These are phyloP conservation scores for Naganishia friedmannii DNA, from an alignment of 768 basidiomycete species.

Conservation along the genomic window DNA sequence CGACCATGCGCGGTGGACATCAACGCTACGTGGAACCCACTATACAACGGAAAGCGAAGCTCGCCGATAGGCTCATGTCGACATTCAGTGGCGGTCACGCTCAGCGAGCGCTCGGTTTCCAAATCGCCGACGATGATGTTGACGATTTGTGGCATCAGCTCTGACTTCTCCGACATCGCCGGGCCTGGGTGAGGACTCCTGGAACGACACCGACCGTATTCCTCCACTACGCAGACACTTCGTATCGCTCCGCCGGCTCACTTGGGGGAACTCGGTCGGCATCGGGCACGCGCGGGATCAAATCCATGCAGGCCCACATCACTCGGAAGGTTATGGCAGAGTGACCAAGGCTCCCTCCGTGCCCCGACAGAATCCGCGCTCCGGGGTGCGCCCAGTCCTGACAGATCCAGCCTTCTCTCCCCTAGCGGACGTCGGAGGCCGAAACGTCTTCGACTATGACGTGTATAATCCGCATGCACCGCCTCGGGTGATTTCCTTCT, in stretches of 20 bases:
- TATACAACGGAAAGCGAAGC: neutral
- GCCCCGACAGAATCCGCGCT: too few relatives aligned
- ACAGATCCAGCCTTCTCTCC: too few relatives aligned
- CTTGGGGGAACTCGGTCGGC: neutral
- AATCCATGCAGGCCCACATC: conserved; percentile 2
- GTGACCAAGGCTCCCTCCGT: too few relatives aligned
- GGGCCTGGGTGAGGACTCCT: neutral
- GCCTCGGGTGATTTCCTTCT: conserved; percentile 2
- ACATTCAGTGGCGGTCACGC: neutral
- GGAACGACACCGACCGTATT: neutral
- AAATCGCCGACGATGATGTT: neutral
- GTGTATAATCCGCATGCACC: too few relatives aligned
- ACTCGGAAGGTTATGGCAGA: too few relatives aligned
- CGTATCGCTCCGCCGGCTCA: neutral
- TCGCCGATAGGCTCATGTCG: neutral
- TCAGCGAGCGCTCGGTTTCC: neutral
- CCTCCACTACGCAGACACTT: neutral
- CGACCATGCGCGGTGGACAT: conserved; percentile 4
- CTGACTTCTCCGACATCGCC: neutral
- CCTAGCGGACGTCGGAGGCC: too few relatives aligned
- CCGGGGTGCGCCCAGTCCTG: too few relatives aligned
- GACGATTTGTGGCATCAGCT: neutral
- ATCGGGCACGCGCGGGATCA: conserved; percentile 3
- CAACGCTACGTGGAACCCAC: neutral
- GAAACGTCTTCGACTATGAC: too few relatives aligned